phyloP scores from a whole-genome alignment of 2,329 filamentous ascomycete genomes.

The Fusarium globosum region DNA sequence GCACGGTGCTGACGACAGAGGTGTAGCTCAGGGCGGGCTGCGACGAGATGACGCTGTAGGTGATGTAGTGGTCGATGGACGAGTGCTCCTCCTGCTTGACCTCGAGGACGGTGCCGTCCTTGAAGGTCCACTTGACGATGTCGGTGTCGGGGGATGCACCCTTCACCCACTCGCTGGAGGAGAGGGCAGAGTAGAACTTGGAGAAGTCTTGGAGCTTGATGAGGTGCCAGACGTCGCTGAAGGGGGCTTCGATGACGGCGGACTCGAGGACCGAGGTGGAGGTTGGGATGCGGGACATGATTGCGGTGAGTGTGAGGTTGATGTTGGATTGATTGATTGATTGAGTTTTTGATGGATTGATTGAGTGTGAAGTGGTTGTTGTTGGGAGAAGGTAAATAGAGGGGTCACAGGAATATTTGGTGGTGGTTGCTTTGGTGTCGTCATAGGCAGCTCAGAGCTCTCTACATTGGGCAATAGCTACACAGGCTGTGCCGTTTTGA shows the following conservation, averaged over 20 bases:
- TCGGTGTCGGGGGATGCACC: conserved; percentile 72
- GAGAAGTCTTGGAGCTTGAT: conserved; percentile 78
- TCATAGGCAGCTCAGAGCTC: conserved; percentile 25
- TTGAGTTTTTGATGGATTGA: background rate
- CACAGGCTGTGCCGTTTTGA: conserved; percentile 1
- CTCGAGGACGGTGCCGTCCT: conserved; percentile 74
- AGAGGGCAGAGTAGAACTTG: conserved; percentile 74
- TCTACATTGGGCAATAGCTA: conserved; percentile 20
- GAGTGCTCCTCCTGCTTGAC: conserved; percentile 83
- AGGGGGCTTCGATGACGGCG: conserved; percentile 74
- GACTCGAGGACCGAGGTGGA: conserved; percentile 74
- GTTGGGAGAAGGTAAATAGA: conserved; percentile 22
- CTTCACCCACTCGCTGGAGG: conserved; percentile 71
- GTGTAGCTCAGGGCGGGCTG: conserved; percentile 74
- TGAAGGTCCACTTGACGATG: conserved; percentile 76
- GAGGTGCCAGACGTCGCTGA: conserved; percentile 76
- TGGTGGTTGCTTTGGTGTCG: conserved; percentile 21
- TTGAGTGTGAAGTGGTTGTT: conserved; percentile 8
- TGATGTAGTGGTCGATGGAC: conserved; percentile 80
- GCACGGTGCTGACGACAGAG: conserved; percentile 73
- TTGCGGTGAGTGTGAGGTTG: background rate
- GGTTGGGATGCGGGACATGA: conserved; percentile 65
- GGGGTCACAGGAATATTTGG: conserved; percentile 7
- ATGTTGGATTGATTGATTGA: background rate
- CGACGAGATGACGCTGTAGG: conserved; percentile 76